Base-by-base conservation (phyloP, 352 stramenopile species). In the Phytophthora sansomeana region DNA sequence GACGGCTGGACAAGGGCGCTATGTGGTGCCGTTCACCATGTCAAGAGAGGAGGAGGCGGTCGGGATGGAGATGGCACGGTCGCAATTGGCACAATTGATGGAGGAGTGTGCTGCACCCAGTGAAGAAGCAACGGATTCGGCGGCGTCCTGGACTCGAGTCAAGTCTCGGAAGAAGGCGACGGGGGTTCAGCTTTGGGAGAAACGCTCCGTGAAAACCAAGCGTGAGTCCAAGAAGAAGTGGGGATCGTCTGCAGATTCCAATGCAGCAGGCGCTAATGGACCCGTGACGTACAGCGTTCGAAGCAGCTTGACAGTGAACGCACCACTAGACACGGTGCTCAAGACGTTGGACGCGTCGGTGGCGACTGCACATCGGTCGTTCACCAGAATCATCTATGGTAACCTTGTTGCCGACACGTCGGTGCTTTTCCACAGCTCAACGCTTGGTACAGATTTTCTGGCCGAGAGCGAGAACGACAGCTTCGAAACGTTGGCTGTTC, bases 331-430 rank as follows among this genome's bases (percentile, higher is more conserved):
- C 30, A 73, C 58, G 13, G 75, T 95, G 19, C 76, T 95, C 17
- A 78, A 84, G 69, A 75, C 72, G 24, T 63, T 95, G 33, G 86
- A 92, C 50, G 74, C 81, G 28, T 83, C 82, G 13, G 66, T 75
- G 6, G 67, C 80, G 19, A 83, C 80, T 28, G 73, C 76, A 19
- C 80, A 92, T 58, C 78, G 85, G 16, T 92, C 82, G 41, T 89
- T 91, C 58, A 89, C 77, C 29, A 84, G 87, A 62, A 87, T 89
- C 58, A 89, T 93, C 26, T 92, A 93, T 66, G 80, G 85, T 26
- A 77, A 72, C 26, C 71, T 91, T 38, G 68, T 95, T 28, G 75
- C 81, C 43, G 83, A 93, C 56, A 88, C 83, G n/a, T 81, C 78
- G 0, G 83, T 93, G 50, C 83, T 95, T n/a, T 91, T 75, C 61